Conservation (phyloP, 2,329 filamentous ascomycete genomes). For the Anisogramma anomala region DNA sequence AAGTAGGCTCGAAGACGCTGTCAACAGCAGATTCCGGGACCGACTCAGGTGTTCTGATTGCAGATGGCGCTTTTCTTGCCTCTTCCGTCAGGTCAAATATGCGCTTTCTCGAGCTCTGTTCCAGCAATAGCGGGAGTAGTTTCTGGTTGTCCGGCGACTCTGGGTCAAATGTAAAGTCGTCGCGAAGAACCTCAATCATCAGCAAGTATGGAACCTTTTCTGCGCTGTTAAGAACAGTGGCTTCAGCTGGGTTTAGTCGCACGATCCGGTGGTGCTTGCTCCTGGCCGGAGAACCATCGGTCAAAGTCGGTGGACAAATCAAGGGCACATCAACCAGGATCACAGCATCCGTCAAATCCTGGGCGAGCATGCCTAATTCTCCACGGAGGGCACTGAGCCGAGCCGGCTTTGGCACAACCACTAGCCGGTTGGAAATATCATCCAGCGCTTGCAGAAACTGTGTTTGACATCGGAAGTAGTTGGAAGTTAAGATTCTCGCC, state of each 20-base stretch:
- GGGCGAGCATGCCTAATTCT: constrained; percentile 68
- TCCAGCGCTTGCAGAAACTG: constrained; percentile 71
- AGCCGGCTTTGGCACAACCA: constrained; percentile 70
- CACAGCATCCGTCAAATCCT: constrained; percentile 57
- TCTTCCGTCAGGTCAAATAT: constrained; percentile 62
- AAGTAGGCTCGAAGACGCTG: constrained; percentile 74
- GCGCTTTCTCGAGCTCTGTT: constrained; percentile 44
- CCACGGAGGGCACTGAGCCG: constrained; percentile 70
- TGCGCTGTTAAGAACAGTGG: constrained; percentile 75
- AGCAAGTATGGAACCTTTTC: constrained; percentile 77
- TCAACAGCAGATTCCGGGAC: constrained; percentile 41
- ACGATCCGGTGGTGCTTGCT: constrained; percentile 76
- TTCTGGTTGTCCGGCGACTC: constrained; percentile 61
- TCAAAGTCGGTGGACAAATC: constrained; percentile 64
- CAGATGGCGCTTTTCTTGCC: constrained; percentile 36
- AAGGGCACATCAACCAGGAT: constrained; percentile 60
- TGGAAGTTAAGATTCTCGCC: constrained; percentile 60
- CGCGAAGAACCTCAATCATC: constrained; percentile 71
- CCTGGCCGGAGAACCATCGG: constrained; percentile 60
- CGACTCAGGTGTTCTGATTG: constrained; percentile 31
- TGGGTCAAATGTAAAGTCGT: constrained; percentile 76
- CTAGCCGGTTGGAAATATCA: constrained; percentile 74
- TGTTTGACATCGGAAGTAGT: constrained; percentile 74
- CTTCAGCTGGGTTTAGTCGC: constrained; percentile 70
- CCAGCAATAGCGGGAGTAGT: constrained; percentile 47